Evolutionary conservation across 1,139 yeast genomes (phyloP).

Genomic region (Yamadazyma kanchanaburiensis): DNA sequence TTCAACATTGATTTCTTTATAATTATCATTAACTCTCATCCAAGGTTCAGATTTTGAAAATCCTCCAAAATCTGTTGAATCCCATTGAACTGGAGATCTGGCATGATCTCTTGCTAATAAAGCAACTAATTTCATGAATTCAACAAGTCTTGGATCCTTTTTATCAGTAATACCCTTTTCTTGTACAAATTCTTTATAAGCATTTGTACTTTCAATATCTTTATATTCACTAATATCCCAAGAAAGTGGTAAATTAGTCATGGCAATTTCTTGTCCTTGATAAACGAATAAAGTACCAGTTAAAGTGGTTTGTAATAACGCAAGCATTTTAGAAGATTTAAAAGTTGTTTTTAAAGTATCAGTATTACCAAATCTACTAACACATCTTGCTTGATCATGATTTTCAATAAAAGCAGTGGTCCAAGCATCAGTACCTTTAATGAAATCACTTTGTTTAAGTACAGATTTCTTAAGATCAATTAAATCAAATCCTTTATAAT

Average conservation of each 20-base stretch:
- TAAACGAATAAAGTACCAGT: slow-evolving; percentile 57
- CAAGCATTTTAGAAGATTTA: slow-evolving; percentile 46
- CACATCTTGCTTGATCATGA: slow-evolving; percentile 56
- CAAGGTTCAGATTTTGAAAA: slow-evolving; percentile 52
- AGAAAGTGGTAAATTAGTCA: slow-evolving; percentile 40
- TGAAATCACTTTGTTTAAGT: slow-evolving; percentile 22
- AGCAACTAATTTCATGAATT: slow-evolving; percentile 30
- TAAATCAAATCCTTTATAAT: slow-evolving; percentile 30
- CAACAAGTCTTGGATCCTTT: slow-evolving; percentile 16
- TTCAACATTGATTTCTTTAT: slow-evolving; percentile 46
- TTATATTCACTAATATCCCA: slow-evolving; percentile 51
- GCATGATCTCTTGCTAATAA: slow-evolving; percentile 52
- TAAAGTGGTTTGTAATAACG: slow-evolving; percentile 43
- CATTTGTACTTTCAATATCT: slow-evolving; percentile 48
- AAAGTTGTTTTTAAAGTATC: slow-evolving; percentile 30
- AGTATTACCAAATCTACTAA: slow-evolving; percentile 44
- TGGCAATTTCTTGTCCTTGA: slow-evolving; percentile 63
- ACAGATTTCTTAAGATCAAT: slow-evolving; percentile 44
- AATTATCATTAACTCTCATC: slow-evolving; percentile 53
- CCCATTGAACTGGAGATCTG: slow-evolving; percentile 63
- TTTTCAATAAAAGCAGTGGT: slow-evolving; percentile 54
- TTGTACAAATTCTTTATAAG: slow-evolving; percentile 31
- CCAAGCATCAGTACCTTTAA: slow-evolving; percentile 57
- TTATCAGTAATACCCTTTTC: slow-evolving; percentile 23
- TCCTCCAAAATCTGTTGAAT: slow-evolving; percentile 40